Evolutionary conservation across 2,329 filamentous ascomycete genomes (phyloP).

Genomic region (Aureobasidium leucospermi): DNA sequence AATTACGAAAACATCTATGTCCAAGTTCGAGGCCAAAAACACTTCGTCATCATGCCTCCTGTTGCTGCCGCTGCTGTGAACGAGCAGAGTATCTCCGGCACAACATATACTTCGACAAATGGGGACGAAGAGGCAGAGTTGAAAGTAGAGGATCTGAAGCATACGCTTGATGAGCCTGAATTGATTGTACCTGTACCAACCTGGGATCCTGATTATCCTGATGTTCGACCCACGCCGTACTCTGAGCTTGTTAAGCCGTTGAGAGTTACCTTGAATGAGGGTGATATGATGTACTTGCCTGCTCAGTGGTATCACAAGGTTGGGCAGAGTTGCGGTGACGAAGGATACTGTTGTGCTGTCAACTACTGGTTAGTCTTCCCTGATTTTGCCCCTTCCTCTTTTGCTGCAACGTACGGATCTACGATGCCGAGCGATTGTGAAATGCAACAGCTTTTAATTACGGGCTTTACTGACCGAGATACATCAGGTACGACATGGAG

Average conservation of each 20-base stretch:
- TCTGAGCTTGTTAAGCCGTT: slow-evolving; percentile 55
- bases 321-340: slow-evolving; percentile 58
- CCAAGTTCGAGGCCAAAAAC: slow-evolving; percentile 64
- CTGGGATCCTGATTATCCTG: slow-evolving; percentile 64
- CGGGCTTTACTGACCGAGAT: too few relatives aligned
- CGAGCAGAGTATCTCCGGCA: slow-evolving; percentile 51
- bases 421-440: too few relatives aligned
- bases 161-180: slow-evolving; percentile 28
- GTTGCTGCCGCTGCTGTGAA: slow-evolving; percentile 61
- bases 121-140: slow-evolving; percentile 12
- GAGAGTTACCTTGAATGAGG: slow-evolving; percentile 60
- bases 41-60: slow-evolving; percentile 69
- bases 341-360: slow-evolving; percentile 68
- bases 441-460: too few relatives aligned
- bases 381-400: neutral
- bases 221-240: slow-evolving; percentile 46
- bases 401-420: too few relatives aligned
- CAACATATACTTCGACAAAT: slow-evolving; percentile 47
- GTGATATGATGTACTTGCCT: slow-evolving; percentile 77
- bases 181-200: slow-evolving; percentile 59
- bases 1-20: slow-evolving; percentile 83
- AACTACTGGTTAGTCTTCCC: slow-evolving; percentile 64
- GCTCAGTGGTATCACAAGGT: slow-evolving; percentile 85
- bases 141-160: slow-evolving; percentile 19
- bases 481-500: slow-evolving; percentile 69